A percentile compares a stretch with the other conserved stretches of the same genome.
These are phyloP conservation scores for Ophiostoma montium DNA, from an alignment of 2,329 filamentous ascomycete genomes.

Conservation along the genomic window DNA sequence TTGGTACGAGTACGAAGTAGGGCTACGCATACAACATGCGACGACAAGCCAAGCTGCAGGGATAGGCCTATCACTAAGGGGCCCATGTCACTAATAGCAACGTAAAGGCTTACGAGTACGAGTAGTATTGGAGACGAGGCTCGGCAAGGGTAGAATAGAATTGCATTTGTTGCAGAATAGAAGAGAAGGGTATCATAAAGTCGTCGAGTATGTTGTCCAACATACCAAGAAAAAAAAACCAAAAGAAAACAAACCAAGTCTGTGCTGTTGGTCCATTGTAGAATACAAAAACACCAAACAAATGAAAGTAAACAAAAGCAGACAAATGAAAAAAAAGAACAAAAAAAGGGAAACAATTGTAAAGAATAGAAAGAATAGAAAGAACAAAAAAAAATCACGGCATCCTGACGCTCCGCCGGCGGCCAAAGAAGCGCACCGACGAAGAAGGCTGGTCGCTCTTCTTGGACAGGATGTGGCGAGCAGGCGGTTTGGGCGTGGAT, in stretches of 20 bases:
- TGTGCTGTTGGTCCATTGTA: background rate
- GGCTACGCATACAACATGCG: no score
- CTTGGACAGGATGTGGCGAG: slow-evolving; percentile 11
- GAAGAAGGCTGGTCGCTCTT: slow-evolving; percentile 21
- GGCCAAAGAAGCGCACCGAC: slow-evolving; percentile 1
- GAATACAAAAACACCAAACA: background rate
- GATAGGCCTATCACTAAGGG: no score
- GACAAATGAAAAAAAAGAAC: background rate
- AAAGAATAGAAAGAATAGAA: background rate
- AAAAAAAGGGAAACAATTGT: no score
- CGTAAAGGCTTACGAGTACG: no score
- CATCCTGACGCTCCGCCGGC: slow-evolving; percentile 6
- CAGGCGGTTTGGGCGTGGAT: slow-evolving; percentile 9
- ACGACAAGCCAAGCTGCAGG: no score
- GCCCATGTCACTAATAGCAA: no score
- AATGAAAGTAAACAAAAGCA: background rate
- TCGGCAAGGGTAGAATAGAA: background rate
- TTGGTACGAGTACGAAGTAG: no score
- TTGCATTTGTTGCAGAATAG: background rate
- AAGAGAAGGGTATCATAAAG: slow-evolving; percentile 8
- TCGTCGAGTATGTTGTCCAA: slow-evolving; percentile 3
- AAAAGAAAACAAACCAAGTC: background rate
- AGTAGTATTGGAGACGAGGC: no score
- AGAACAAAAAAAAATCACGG: background rate
- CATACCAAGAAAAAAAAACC: background rate